Evolutionary conservation across 352 stramenopile genomes (phyloP), one percentile per base, ranked within the genome.

Genomic region (Phytophthora boehmeriae): DNA sequence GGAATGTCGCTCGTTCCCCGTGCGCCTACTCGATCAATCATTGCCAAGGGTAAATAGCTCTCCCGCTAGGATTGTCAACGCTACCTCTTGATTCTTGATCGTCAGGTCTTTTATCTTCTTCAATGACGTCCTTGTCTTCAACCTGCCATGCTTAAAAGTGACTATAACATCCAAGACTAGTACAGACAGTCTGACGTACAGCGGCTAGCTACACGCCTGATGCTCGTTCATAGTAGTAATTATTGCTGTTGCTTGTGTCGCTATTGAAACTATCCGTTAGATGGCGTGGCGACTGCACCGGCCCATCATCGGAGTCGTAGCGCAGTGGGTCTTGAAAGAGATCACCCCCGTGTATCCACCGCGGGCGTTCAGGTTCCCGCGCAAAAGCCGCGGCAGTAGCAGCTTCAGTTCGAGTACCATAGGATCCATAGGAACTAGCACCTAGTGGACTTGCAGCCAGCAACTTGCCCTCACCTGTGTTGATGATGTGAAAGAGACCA

Each of bases 401-500:
- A 3, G 36, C 52, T 63, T 69, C 55, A 44, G 54, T 59, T 38
- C 54, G 61, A 13, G 70, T 75, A 46, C 75, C 77, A 36, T 76
- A 78, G 3, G 75, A 84, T 41, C 75, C 78, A 64, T 89, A 93
- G 19, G 77, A 76, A 43, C 71, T 87, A 48, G 73, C 67, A 17
- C 75, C 72, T 16, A 80, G 65, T 11, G 86, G 82, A 36, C 83
- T 95, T 43, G 80, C 83, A 8, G 88, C 54, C n/a, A 92, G 66
- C 48, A 87, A 82, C 41, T 75, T 73, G 55, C 66, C 66, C 20
- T 68, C 70, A 23, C 76, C 73, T 16, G 74, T 72, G 62, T 92
- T 93, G 51, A 95, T 95, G 49, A 95, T 89, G 68, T 95, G 84
- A 54, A 95, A 95, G 66, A 95, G 85, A 25, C 86, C 84, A 59